These are phyloP conservation scores for Pugionium cornutum DNA, from an alignment of 345 rosid species.

Conservation along the genomic window DNA sequence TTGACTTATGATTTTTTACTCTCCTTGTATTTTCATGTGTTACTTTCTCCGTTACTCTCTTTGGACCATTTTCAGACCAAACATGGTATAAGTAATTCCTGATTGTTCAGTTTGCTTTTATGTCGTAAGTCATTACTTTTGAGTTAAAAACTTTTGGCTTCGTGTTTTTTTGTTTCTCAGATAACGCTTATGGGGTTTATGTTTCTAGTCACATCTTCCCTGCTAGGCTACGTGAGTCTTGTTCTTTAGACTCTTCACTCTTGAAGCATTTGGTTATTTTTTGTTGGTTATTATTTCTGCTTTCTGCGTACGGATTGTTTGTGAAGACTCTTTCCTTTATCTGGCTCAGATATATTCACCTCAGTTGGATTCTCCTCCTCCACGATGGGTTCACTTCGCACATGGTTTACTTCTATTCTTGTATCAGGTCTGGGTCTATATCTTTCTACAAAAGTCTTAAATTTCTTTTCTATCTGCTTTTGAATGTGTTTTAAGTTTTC, in stretches of 20 bases:
- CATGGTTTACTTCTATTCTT: conserved; percentile 93
- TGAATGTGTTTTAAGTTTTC: background rate
- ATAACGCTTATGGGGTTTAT: conserved; percentile 91
- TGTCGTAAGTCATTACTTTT: background rate
- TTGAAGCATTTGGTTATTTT: conserved; percentile 8
- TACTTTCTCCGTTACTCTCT: conserved; percentile 24
- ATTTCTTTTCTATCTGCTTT: background rate
- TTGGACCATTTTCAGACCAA: conserved; percentile 68
- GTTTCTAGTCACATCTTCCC: conserved; percentile 77
- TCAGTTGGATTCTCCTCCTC: conserved; percentile 85
- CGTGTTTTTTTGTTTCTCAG: conserved; percentile 47
- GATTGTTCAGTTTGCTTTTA: conserved; percentile 5
- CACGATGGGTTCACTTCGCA: conserved; percentile 96
- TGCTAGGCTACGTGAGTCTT: conserved; percentile 85
- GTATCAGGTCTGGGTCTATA: conserved; percentile 73
- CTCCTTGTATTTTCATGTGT: conserved; percentile 33
- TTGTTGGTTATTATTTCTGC: background rate
- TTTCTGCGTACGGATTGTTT: no score
- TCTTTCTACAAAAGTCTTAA: background rate
- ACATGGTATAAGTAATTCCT: conserved; percentile 63
- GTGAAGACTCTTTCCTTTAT: conserved; percentile 19
- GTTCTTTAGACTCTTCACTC: conserved; percentile 16
- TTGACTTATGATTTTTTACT: conserved; percentile 30
- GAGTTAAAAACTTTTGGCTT: background rate
- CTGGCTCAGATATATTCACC: conserved; percentile 42